Base-by-base conservation (phyloP, 2,329 filamentous ascomycete species). In the Pseudocercospora ulei region DNA sequence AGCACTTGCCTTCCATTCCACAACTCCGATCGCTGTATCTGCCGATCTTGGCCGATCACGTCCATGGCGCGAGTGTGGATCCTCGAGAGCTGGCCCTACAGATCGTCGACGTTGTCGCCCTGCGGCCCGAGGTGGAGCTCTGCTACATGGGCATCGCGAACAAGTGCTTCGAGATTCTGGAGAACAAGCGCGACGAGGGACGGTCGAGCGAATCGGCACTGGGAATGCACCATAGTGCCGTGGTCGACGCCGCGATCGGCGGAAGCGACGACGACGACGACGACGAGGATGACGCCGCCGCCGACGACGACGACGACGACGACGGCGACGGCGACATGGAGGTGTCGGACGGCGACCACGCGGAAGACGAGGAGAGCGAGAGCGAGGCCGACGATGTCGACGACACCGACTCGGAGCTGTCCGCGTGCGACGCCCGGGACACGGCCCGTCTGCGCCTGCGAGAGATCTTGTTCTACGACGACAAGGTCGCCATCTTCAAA, bases 381-480 rank as follows among this genome's bases (percentile, higher is more conserved):
- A 53, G 54, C 3, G 65, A 68, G 7, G 43, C 41, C 11, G 43
- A 43, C 3, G 38, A 39, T 3, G 18, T 28, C 17, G 43, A 37
- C 22, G 41, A 44, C 22, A 44, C 41, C 18, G 35, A 44, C 18
- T 44, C 41, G 11, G 41, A 44, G 22, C 30, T 38, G 7, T 38
- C 38, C 23, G 30, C 30, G n/a, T 23, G 17, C 5, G 41, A 40
- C 12, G 38, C 33, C 7, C 34, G 37, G 26, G 40, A 44, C 33
- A 48, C 44, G 20, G 53, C 52, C 7, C 64, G 70, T 51, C 68
- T 87, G 43, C 70, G 76, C 38, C 64, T 88, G 49, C 68, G 81
- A 45, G 82, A 88, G 65, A 88, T 90, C 47, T 61, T 87, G 46
- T 88, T 85, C 60, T 87, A 85, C 54, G 83, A 88, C 57, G 82